Evolutionary conservation across 2,329 filamentous ascomycete species (phyloP).

Genomic region (Penicillium capsulatum): DNA sequence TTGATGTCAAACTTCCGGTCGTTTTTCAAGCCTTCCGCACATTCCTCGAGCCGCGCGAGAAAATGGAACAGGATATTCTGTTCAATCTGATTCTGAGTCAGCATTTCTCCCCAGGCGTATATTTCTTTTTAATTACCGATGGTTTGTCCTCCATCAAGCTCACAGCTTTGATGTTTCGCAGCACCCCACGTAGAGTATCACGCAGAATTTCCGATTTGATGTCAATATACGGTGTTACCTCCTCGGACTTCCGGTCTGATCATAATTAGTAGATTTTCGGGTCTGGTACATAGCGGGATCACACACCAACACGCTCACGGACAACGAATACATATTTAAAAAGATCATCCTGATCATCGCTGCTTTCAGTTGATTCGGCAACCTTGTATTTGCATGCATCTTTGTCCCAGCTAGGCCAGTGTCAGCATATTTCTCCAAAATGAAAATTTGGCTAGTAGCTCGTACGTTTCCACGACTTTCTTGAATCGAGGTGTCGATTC

Average conservation of each 20-base stretch:
- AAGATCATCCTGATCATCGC: constrained; percentile 15
- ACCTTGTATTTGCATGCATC: too few species aligned
- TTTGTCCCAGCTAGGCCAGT: constrained; percentile 23
- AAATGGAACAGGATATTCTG: constrained; percentile 24
- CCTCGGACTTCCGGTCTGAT: too few species aligned
- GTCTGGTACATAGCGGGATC: constrained; percentile 8
- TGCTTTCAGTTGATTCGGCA: constrained; percentile 19
- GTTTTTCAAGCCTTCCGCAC: constrained; percentile 9
- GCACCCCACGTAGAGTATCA: too few species aligned
- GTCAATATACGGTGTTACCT: too few species aligned
- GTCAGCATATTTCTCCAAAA: constrained; percentile 10
- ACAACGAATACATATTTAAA: constrained; percentile 26
- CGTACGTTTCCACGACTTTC: too few species aligned
- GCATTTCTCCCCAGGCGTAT: constrained; percentile 7
- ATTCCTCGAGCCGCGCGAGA: constrained; percentile 19
- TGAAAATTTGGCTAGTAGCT: constrained; percentile 7
- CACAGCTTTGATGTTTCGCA: too few species aligned
- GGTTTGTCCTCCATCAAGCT: too few species aligned
- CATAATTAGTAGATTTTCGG: constrained; percentile 13
- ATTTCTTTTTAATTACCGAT: constrained; percentile 13
- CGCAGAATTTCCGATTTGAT: too few species aligned
- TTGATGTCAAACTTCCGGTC: constrained; percentile 2
- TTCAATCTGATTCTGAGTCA: constrained; percentile 18
- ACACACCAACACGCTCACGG: constrained; percentile 20
- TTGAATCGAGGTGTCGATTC: too few species aligned